Evolutionary conservation across 371 early-diverging fungal species (phyloP).

Genomic region (Gilbertella persicaria): DNA sequence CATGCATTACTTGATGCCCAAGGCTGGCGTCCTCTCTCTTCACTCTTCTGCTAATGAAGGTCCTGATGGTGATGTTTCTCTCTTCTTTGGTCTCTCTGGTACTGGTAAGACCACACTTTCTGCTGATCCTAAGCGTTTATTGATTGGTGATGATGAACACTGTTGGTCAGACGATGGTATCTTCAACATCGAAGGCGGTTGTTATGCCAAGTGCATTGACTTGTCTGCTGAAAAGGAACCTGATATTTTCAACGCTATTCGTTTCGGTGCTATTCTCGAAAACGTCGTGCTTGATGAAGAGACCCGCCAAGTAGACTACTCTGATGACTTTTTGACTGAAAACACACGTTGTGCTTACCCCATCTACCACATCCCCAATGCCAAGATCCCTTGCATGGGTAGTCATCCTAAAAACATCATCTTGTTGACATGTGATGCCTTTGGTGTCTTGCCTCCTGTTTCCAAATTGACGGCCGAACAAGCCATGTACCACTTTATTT

Average conservation of each 20-base stretch:
- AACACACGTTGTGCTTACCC: conserved; percentile 99
- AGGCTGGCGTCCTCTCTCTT: conserved; percentile 93
- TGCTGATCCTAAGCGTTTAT: conserved; percentile 89
- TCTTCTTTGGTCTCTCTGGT: conserved; percentile 98
- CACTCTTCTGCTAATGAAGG: conserved; percentile 98
- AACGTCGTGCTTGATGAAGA: conserved; percentile 89
- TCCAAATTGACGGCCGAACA: conserved; percentile 89
- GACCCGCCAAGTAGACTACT: conserved; percentile 88
- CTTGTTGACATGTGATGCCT: conserved; percentile 97
- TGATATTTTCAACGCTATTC: conserved; percentile 95
- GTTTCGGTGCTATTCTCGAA: conserved; percentile 93
- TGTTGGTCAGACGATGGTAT: conserved; percentile 96
- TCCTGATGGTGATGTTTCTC: conserved; percentile 86
- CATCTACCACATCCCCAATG: conserved; percentile 94
- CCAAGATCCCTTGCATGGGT: conserved; percentile 93
- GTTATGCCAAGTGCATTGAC: conserved; percentile 97
- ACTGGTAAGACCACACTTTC: conserved; percentile 98
- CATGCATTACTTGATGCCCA: conserved; percentile 99
- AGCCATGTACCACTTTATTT: conserved; percentile 98
- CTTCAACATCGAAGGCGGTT: conserved; percentile 99
- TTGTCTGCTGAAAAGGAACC: conserved; percentile 96
- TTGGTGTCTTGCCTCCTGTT: conserved; percentile 96
- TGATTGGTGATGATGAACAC: conserved; percentile 99
- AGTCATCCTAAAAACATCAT: conserved; percentile 96
- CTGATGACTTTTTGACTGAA: conserved; percentile 84